Base-by-base conservation (phyloP, 306 rosid genomes). In the Astragalus glycyphyllos region DNA sequence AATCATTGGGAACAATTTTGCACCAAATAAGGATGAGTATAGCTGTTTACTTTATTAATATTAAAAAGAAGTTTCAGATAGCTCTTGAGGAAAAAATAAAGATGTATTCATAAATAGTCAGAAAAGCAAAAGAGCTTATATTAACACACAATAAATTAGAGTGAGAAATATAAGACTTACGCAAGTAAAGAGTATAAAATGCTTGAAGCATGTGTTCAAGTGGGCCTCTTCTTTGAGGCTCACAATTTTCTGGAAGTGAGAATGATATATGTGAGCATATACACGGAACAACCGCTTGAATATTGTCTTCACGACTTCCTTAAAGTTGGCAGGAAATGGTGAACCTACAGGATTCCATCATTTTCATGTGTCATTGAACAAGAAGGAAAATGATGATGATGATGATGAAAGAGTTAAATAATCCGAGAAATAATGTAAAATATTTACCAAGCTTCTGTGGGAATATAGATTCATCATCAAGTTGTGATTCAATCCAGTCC, bases 161-260 rank as follows among this genome's bases (percentile, higher is more conserved):
- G 29, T 4, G 8, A 6, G 7, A 40, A 62, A 53, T 20, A 50
- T 26, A 45, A 63, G 72, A 79, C 99, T 95, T 88, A 91, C 96
- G 77, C 89, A 88, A 72, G 99, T 95, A 72, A 95, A 95, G 64
- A 95, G 96, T 73, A 95, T 95, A 84, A 95, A 95, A 91, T 91
- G 99, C 96, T 95, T 95, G 92, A 95, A 95, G 96, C 99, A 95
- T 48, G 99, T 95, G 78, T 95, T 91, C 40, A 95, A 79, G 87
- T 95, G 97, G 69, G 99, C 99, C 89, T 95, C 99, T 77, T 95
- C 99, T 90, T 95, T 91, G 54, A 95, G 96, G 87, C 95, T 89
- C 86, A 94, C 97, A 71, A 94, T 94, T 84, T 94, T 94, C 89
- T 94, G 99, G 61, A 94, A 94, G 86, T 94, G 99, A 74, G 97